Conservation (phyloP, 306 rosid genomes). For the Malus orientalis region DNA sequence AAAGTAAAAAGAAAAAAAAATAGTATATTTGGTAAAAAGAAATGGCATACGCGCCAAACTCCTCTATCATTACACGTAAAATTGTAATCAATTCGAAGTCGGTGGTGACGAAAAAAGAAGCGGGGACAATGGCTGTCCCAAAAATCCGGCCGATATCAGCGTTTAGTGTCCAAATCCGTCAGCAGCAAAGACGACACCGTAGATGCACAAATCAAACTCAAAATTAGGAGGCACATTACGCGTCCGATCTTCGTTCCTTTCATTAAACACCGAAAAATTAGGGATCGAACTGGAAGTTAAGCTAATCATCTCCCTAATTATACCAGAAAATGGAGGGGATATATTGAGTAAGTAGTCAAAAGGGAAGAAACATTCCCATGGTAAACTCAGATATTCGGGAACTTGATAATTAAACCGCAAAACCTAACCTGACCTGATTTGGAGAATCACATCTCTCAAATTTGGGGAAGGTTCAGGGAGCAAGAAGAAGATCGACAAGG, state of each 20-base stretch:
- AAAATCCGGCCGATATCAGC: not conserved
- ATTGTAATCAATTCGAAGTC: not conserved
- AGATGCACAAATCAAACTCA: not conserved
- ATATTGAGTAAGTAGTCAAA: not conserved
- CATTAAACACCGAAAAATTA: not conserved
- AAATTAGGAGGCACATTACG: not conserved
- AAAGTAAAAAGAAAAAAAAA: not conserved
- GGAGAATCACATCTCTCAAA: slow-evolving; percentile 5
- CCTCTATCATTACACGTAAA: not conserved
- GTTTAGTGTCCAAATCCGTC: not conserved
- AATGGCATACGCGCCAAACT: not conserved
- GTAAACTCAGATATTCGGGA: not conserved
- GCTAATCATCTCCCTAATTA: not conserved
- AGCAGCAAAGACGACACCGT: not conserved
- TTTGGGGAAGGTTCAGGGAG: slow-evolving; percentile 16
- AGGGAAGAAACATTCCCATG: not conserved
- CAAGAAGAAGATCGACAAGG: not conserved
- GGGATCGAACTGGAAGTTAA: not conserved
- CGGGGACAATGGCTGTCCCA: not conserved
- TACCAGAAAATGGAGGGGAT: not conserved
- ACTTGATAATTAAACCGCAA: not conserved
- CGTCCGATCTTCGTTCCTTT: not conserved
- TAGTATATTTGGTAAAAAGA: not conserved
- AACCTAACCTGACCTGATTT: slow-evolving; percentile 13
- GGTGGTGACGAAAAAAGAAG: not conserved